These are phyloP conservation scores for Phytophthora tentaculata DNA, from an alignment of 352 stramenopile genomes.

Conservation along the genomic window DNA sequence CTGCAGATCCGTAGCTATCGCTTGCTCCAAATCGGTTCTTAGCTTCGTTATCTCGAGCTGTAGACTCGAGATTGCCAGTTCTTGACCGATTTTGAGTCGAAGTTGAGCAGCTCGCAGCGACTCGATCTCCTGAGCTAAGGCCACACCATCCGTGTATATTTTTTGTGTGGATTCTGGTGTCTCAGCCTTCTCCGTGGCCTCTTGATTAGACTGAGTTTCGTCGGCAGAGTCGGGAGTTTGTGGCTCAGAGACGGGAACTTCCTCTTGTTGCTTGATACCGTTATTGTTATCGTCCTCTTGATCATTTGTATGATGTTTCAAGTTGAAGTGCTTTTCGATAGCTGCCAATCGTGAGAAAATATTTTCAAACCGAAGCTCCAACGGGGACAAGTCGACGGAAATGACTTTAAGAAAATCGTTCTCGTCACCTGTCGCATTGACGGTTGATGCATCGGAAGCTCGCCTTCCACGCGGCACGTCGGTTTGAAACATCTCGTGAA, in stretches of 20 bases:
- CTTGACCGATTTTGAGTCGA: constrained; percentile 67
- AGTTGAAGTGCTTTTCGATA: constrained; percentile 42
- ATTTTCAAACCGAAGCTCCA: constrained; percentile 60
- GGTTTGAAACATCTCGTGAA: constrained; percentile 12
- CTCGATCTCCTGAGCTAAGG: constrained; percentile 56
- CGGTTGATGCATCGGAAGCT: constrained; percentile 5
- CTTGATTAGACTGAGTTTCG: not conserved
- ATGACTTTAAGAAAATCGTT: constrained; percentile 57
- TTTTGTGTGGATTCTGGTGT: constrained; percentile 10
- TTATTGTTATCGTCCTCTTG: not conserved
- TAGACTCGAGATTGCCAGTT: constrained; percentile 46
- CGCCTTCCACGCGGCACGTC: constrained; percentile 5
- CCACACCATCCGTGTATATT: constrained; percentile 25
- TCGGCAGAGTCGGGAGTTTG: not conserved
- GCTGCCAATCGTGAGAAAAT: constrained; percentile 52
- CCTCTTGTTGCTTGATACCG: not conserved
- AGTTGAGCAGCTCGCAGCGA: constrained; percentile 59
- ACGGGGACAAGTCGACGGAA: constrained; percentile 50
- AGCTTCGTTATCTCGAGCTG: constrained; percentile 39
- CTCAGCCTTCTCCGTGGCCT: not conserved
- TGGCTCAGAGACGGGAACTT: not conserved
- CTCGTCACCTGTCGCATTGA: constrained; percentile 16
- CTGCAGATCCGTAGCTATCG: constrained; percentile 41
- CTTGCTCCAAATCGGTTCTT: not conserved
- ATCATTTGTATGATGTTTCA: not conserved